phyloP scores from a whole-genome alignment of 2,329 filamentous ascomycete species.

The Aureobasidium sp. region DNA sequence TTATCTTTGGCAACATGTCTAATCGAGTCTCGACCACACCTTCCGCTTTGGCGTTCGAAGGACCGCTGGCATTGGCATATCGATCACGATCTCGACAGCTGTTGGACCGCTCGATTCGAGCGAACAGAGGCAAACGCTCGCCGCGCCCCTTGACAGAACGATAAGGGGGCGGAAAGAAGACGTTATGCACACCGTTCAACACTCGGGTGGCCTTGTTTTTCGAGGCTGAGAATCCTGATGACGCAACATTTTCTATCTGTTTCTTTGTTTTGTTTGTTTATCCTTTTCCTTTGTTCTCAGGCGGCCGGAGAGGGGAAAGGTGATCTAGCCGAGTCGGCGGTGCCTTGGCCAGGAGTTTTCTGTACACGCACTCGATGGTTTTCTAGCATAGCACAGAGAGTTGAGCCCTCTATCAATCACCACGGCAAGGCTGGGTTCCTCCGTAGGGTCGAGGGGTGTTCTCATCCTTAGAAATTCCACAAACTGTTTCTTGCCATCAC shows the following conservation, averaged over 20 bases:
- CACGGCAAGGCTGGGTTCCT: slow-evolving; percentile 1
- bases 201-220: not conserved
- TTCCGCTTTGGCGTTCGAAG: not conserved
- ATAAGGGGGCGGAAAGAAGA: not conserved
- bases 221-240: not conserved
- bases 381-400: not conserved
- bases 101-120: slow-evolving; percentile 9
- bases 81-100: slow-evolving; percentile 11
- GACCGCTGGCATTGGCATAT: not conserved
- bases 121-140: not conserved
- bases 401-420: not conserved
- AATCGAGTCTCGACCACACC: not conserved
- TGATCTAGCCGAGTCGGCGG: not conserved
- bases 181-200: slow-evolving; percentile 3
- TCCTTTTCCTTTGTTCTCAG: not conserved
- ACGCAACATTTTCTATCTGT: slow-evolving; percentile 1
- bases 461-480: not conserved
- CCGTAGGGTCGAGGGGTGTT: not conserved
- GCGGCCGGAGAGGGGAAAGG: not conserved
- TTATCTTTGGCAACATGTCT: not conserved
- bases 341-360: not conserved
- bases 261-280: slow-evolving; percentile 11
- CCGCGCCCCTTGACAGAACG: not conserved
- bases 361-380: not conserved
- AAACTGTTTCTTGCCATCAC: not conserved